Conservation (phyloP, 768 basidiomycete genomes). For the Mrakia hoshinonis region DNA sequence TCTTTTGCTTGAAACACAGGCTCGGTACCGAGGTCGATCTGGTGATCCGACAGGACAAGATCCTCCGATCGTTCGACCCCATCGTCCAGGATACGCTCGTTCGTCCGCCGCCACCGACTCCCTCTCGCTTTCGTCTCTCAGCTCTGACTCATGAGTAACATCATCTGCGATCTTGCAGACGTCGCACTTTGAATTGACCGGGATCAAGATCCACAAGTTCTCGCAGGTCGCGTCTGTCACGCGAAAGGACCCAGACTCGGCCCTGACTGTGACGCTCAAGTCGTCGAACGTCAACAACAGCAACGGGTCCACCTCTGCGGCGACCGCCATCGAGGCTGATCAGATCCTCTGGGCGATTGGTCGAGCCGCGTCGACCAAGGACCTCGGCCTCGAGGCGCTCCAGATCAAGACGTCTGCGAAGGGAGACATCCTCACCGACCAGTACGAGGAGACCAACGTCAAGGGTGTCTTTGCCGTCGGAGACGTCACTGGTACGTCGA, state of each 20-base stretch:
- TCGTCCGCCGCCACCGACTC: background rate
- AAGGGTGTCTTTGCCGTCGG: conserved; percentile 11
- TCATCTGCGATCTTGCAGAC: background rate
- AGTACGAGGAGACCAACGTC: conserved; percentile 14
- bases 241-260: background rate
- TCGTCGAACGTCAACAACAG: background rate
- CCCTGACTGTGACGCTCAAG: background rate
- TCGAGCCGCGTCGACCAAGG: background rate
- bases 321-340: background rate
- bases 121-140: background rate
- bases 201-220: conserved; percentile 2
- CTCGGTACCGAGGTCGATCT: conserved; percentile 14
- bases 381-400: conserved; percentile 11
- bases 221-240: conserved; percentile 1
- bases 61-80: conserved; percentile 10
- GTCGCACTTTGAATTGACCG: background rate
- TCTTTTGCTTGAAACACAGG: conserved; percentile 54
- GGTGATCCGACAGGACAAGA: conserved; percentile 2
- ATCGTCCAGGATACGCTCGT: conserved; percentile 16
- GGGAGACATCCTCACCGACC: conserved; percentile 7
- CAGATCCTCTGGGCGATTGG: conserved; percentile 16
- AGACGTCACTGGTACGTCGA: background rate
- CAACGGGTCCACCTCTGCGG: background rate
- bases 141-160: background rate
- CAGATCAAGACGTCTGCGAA: background rate